Evolutionary conservation across 805 yeast genomes (phyloP), one percentile per base, ranked within the genome.

Genomic region (Maudiozyma bulderi): DNA sequence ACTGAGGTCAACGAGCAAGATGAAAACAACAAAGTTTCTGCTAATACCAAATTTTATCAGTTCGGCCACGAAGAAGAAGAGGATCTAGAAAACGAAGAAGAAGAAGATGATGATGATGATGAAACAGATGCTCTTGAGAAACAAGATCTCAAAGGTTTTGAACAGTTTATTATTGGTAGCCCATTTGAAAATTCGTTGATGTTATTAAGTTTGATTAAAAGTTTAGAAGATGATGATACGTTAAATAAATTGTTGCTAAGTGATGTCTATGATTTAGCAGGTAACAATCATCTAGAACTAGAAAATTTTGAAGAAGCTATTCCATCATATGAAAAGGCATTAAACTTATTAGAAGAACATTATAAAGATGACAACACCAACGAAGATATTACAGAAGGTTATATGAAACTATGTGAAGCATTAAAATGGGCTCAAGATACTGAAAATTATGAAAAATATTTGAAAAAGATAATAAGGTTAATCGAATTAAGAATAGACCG

Each of bases 211-310:
- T 76, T 86, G 8, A 69, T 40, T 11, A 45, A 31, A 34, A 20
- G 29, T 11, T 10, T 39, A 8, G 15, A 47, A 39, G 48, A 47
- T 5, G 13, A 42, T 20, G 33, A 37, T 33, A 14, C 5, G 9
- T 5, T n/a, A 14, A 11, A 13, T 56, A 84, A 80, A 54, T 69
- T 89, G 26, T 80, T 90, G 13, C 13, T 30, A 42, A 43, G 49
- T 0, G 90, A 86, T 49, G 77, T 82, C 1, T 84, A 81, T 61
- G 90, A 85, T 59, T 66, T 90, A 9, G 71, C 89, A 14, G 98
- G 98, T 33, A 97, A 91, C 61, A 84, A 90, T 8, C 83, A 95
- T 0, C 71, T 90, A 42, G 99, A 91, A 61, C 78, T 93, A 1
- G 97, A 91, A 57, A 86, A 87, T 65, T 89, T 89, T 64, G 67